Evolutionary conservation across 1,139 yeast species (phyloP), one percentile per base, ranked within the genome.

Genomic region (Geotrichum phurueaensis): DNA sequence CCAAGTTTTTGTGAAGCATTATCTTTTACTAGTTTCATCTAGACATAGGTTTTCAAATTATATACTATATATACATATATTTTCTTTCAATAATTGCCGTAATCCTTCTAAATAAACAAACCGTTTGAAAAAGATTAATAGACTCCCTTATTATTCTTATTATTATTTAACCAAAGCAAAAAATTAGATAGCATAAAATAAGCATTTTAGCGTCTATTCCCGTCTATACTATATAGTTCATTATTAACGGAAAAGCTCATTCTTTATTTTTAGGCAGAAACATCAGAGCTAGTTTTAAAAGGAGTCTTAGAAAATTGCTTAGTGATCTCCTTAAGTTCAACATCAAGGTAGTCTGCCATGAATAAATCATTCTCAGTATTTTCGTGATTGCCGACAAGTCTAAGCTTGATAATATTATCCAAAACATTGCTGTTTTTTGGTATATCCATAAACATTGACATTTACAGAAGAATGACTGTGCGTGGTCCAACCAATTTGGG

Each of bases 381-480:
- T 73, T 91, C 97, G 69, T 84, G 89, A 72, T 86, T 50, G 15
- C 63, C 63, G 10, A 55, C 55, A 62, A 78, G 75, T 18, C 62
- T 53, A 15, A 57, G 54, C 15, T 27, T 51, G 43, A 86, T 71
- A 62, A 76, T 67, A 5, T 70, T 62, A n/a, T 39, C 47, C n/a
- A 15, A 18, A 49, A 83, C 76, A 1, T 71, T 66, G 31, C 77
- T 77, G 54, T 79, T 80, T 67, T 67, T 85, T 85, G 22, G 90
- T 80, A 68, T 84, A 81, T 0, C 85, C 94, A 71, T 89, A 90
- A 57, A 89, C 85, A 69, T 89, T 89, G 43, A 90, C 96, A 72
- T 90, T 96, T 15, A 89, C 96, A 0, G 95, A 96, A 23, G 94
- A 84, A 71, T 90, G 97, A 29, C 96, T 96, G 67, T 86, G 91